phyloP scores from a whole-genome alignment of 352 stramenopile species.

The Pythium apleroticum region DNA sequence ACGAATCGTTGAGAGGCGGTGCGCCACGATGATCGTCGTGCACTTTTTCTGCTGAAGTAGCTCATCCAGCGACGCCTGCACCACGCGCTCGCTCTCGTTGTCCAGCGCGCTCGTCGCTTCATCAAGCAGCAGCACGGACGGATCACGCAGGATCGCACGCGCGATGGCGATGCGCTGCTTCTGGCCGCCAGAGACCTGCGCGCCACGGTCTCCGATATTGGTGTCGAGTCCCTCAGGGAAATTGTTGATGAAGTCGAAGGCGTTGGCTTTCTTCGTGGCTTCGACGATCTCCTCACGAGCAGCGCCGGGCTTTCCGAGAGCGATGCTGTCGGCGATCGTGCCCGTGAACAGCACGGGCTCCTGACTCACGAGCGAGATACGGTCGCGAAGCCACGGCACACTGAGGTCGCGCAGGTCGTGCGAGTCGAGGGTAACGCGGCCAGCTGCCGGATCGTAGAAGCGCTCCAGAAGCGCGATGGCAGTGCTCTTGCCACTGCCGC shows the following conservation, averaged over 20 bases:
- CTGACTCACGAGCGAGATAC: constrained; percentile 87
- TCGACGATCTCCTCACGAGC: constrained; percentile 72
- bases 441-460: constrained; percentile 68
- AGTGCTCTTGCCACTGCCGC: constrained; percentile 56
- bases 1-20: constrained; percentile 91
- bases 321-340: constrained; percentile 79
- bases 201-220: constrained; percentile 81
- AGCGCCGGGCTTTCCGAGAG: constrained; percentile 59
- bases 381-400: constrained; percentile 44
- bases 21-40: constrained; percentile 93
- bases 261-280: constrained; percentile 79
- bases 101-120: constrained; percentile 91
- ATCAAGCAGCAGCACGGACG: constrained; percentile 86
- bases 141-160: constrained; percentile 89
- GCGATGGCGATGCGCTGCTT: constrained; percentile 93
- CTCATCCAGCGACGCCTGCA: constrained; percentile 50
- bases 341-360: constrained; percentile 90
- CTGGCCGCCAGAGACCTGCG: constrained; percentile 92
- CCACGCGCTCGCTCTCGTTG: constrained; percentile 59
- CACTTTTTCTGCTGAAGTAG: constrained; percentile 42
- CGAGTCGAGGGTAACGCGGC: constrained; percentile 49
- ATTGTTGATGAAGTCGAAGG: constrained; percentile 89
- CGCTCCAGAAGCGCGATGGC: constrained; percentile 77
- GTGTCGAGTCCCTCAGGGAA: constrained; percentile 91
- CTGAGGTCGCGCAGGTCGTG: constrained; percentile 61